Evolutionary conservation across 306 rosid species (phyloP).

Genomic region (Vigna reflexopilosa): DNA sequence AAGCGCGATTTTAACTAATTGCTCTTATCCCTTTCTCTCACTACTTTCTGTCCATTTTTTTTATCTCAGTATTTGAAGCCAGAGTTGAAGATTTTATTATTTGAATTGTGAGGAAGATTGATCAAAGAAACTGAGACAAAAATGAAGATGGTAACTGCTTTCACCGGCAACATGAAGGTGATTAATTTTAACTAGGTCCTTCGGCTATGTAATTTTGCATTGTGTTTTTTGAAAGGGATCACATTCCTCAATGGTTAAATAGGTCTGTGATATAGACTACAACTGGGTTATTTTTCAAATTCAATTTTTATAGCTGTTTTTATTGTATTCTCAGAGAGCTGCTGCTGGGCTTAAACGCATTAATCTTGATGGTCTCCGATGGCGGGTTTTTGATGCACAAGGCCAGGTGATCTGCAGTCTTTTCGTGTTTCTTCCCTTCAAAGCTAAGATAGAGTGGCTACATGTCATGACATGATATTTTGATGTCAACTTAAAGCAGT

Average conservation of each 20-base stretch:
- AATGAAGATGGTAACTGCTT: slow-evolving; percentile 48
- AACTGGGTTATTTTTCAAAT: not conserved
- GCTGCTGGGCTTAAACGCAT: slow-evolving; percentile 89
- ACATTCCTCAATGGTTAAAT: not conserved
- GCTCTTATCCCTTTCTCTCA: not conserved
- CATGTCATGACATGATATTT: not conserved
- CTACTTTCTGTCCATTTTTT: not conserved
- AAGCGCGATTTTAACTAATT: too few relatives aligned
- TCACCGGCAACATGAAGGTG: slow-evolving; percentile 55
- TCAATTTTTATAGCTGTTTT: not conserved
- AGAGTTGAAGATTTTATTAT: not conserved
- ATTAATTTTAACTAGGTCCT: not conserved
- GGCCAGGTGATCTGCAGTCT: slow-evolving; percentile 68
- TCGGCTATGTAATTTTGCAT: not conserved
- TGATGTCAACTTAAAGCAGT: slow-evolving; percentile 1
- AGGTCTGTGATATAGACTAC: not conserved
- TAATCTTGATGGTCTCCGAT: slow-evolving; percentile 83
- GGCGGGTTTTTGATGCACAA: slow-evolving; percentile 94
- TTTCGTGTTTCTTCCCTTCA: slow-evolving; percentile 8
- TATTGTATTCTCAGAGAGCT: slow-evolving; percentile 68
- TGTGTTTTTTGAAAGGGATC: slow-evolving; percentile 43
- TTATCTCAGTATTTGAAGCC: slow-evolving; percentile 1
- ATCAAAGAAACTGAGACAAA: slow-evolving; percentile 2
- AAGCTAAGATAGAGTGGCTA: not conserved
- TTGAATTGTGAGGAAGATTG: slow-evolving; percentile 15